Evolutionary conservation across 129 eudicot genomes (phyloP), one percentile per base, ranked within the genome.

Genomic region (Flaveria linearis): DNA sequence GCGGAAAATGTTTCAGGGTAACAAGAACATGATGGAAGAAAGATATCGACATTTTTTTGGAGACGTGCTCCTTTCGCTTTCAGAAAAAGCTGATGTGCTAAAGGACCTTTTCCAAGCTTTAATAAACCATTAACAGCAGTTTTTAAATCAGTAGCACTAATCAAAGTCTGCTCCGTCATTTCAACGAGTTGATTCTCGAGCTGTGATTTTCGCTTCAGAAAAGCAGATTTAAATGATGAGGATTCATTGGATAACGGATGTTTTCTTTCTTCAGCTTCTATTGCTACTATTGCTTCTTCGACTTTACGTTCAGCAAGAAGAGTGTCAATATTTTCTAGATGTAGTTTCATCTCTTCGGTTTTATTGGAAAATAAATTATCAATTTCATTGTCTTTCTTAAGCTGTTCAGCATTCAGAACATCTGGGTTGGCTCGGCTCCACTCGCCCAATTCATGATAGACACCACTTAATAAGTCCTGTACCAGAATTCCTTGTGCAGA

Each of bases 1-100:
- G 94, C 96, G n/a, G 97, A 79, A 82, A 87, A 94, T 4, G 99
- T 91, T 82, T 85, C 92, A 10, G 97, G 99, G 83, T 91, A 91
- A 86, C 90, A 87, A 69, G 96, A 88, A 67, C 99, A 91, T 3
- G 87, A 72, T 0, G 96, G 97, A 73, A 94, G 86, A 84, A 94
- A 94, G 69, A 83, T 84, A 26, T 84, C 94, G 7, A 94, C 80
- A 72, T 82, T 87, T 68, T 85, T 91, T 66, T 82, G 88, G 53
- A 94, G 93, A 26, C 92, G 94, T 52, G 89, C 84, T 39, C 92
- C 97, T 47, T 84, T 87, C 72, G 96, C 83, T 74, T 91, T 94
- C 45, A 94, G 76, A 49, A 89, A 76, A 60, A 94, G 86, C 68
- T 94, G 96, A 83, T 91, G 96, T 7, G 94, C 99, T 69, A 84